Base-by-base conservation (phyloP, 2,329 filamentous ascomycete species). In the Hypoxylon sp. region DNA sequence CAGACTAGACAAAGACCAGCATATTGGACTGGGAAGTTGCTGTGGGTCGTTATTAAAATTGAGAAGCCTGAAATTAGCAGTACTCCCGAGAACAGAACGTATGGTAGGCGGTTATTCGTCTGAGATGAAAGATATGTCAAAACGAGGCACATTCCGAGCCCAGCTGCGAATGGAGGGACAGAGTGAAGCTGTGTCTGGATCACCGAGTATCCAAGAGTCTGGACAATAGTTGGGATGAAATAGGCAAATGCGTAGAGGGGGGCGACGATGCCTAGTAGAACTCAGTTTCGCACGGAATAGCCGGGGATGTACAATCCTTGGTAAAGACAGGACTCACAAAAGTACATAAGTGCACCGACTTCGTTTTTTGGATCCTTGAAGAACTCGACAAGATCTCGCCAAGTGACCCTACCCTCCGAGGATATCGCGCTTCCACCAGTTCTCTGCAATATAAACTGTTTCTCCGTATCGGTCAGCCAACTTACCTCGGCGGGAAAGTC, bases 131-230 rank as follows among this genome's bases (percentile, higher is more conserved):
- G 3, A 11, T 66, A 57, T 3, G 46, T 17, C n/a, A 62, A 72
- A 17, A 77, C 73, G 5, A 80, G 69, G 8, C 78, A 76, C 59
- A 80, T 68, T 37, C 80, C 75, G 14, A 81, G 74, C 8, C 78
- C 77, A 55, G 80, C 76, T 22, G 80, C 78, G 26, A 80, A 80
- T 2, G 79, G 79, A 6, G 79, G 79, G 0, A 80, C 78, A 2
- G 78, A 80, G 17, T 80, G 69, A 2, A 80, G 72, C 66, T 80
- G 79, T 2, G 78, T 79, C 19, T 74, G 59, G 54, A 78, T 69
- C 0, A 75, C 75, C 24, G 72, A 66, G 66, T 80, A 80, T 19
- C 79, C 78, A 8, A 80, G 77, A 4, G 76, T 75, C 22, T 78
- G 72, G 17, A 80, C 76, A 24, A 80, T 80, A 0, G 78, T 77